Percentiles rank a stretch among this genome's conserved stretches.
Conservation (phyloP, 1,284 basidiomycete species). For the Tylopilus orsonianus region DNA sequence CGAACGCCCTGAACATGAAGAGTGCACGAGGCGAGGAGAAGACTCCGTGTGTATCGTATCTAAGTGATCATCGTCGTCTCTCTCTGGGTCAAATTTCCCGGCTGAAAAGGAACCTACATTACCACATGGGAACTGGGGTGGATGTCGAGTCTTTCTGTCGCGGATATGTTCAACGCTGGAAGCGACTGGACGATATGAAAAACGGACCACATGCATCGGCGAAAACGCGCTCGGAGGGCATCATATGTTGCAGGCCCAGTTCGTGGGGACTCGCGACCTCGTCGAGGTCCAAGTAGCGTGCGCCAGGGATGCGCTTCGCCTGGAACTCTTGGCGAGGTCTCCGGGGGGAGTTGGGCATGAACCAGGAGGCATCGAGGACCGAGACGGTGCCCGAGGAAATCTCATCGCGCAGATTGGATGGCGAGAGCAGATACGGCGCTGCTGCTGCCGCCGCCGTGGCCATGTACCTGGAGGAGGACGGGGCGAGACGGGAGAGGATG, state of each 20-base stretch:
- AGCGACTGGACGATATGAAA: constrained; percentile 4
- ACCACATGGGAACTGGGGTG: constrained; percentile 77
- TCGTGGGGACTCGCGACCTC: constrained; percentile 67
- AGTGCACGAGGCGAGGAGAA: constrained; percentile 90
- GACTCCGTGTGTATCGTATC: constrained; percentile 85
- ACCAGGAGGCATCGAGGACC: constrained; percentile 80
- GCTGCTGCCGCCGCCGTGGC: constrained; percentile 30
- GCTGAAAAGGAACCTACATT: constrained; percentile 46
- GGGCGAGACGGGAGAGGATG: constrained; percentile 16
- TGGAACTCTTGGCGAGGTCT: constrained; percentile 65
- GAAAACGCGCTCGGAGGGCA: constrained; percentile 78
- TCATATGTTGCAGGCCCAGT: constrained; percentile 90
- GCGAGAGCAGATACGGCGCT: constrained; percentile 53
- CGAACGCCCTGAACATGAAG: constrained; percentile 90
- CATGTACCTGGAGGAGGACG: constrained; percentile 26
- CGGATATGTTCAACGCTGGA: constrained; percentile 10
- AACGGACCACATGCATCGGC: constrained; percentile 75
- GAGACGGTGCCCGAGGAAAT: constrained; percentile 39
- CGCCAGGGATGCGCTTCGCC: constrained; percentile 68
- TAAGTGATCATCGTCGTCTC: constrained; percentile 34
- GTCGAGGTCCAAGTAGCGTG: constrained; percentile 84
- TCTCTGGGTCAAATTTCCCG: constrained; percentile 4
- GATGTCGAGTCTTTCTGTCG: constrained; percentile 73
- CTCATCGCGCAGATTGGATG: constrained; percentile 46
- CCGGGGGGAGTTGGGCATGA: constrained; percentile 82